A percentile compares a stretch with the other conserved stretches of the same genome.
phyloP scores from a whole-genome alignment of 2,329 filamentous ascomycete species.

The Monilinia aucupariae region DNA sequence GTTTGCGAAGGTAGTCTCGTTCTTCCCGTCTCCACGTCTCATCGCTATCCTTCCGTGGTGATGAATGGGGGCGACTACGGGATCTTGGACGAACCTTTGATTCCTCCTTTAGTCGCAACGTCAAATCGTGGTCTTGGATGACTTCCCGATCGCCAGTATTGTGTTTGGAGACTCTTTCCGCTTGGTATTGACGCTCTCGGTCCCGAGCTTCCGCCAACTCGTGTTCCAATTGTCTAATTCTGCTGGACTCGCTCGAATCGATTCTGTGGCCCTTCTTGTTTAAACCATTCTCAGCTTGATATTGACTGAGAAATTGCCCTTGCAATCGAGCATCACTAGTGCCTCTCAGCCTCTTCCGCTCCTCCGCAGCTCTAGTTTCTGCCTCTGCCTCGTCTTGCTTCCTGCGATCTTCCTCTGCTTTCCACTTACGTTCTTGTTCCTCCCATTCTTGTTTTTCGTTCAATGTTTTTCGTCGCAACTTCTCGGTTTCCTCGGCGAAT shows the following conservation, averaged over 20 bases:
- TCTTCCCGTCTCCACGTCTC: conserved; percentile 47
- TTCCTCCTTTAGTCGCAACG: conserved; percentile 30
- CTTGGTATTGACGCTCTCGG: conserved; percentile 59
- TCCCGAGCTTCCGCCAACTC: conserved; percentile 64
- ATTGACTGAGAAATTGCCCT: conserved; percentile 82
- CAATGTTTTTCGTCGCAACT: conserved; percentile 52
- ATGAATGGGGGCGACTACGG: conserved; percentile 29
- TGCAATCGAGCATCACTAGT: conserved; percentile 63
- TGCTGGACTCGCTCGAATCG: conserved; percentile 51
- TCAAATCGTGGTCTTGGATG: conserved; percentile 32
- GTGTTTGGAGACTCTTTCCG: conserved; percentile 49
- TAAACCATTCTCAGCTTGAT: conserved; percentile 63
- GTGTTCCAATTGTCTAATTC: conserved; percentile 74
- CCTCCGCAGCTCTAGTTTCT: conserved; percentile 60
- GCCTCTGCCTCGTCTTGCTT: conserved; percentile 68
- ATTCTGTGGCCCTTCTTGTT: conserved; percentile 36
- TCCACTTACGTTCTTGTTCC: conserved; percentile 72
- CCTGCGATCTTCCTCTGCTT: conserved; percentile 66
- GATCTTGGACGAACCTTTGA: conserved; percentile 27
- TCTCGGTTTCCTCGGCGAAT: conserved; percentile 61
- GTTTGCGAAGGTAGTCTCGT: conserved; percentile 46
- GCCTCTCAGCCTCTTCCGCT: conserved; percentile 55
- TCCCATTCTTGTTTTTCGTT: conserved; percentile 71
- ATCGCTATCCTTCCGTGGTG: conserved; percentile 35
- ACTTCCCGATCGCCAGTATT: conserved; percentile 25